Evolutionary conservation across 805 yeast species (phyloP), one percentile per base, ranked within the genome.

Genomic region (Starmera caribaea): DNA sequence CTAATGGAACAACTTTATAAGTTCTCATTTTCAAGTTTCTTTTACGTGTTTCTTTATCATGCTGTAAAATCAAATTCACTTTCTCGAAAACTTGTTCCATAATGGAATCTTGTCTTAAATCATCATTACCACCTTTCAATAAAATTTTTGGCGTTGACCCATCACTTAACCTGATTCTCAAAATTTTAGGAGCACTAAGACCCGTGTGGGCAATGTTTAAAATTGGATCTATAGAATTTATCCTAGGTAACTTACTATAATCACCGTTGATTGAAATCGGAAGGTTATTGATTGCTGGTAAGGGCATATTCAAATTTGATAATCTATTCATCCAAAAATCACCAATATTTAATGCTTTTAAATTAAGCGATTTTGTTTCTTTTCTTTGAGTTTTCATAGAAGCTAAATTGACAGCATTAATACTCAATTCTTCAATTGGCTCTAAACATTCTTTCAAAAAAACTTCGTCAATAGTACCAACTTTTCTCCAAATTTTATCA

Each of bases 41-140:
- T 38, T 62, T 68, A 21, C 78, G 57, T 0, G 90, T 68, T 28
- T 73, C 74, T 38, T 68, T 68, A 51, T 84, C 77, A 17, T 63
- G 63, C 10, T 49, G 57, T 40, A 90, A 68, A 30, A 87, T 71
- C 12, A 66, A 59, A 52, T 89, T 88, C 13, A 88, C 96, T 51
- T 88, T 85, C 16, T 73, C 81, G 58, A 94, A 92, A 2, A 90
- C 97, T 55, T 92, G 97, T 57, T 90, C 94, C 98, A 92, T 94
- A 41, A 92, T 86, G 0, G 95, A 84, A 61, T 92, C 99, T 60
- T 94, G 98, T 38, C 97, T 66, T 38, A 92, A 63, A 60, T 92
- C 98, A 61, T 92, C 98, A 9, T 85, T 72, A 6, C 95, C 88
- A 21, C 86, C 86, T 55, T 92, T 92, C 47, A 89, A 62, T 15